Conservation (phyloP, 768 basidiomycete genomes). For the Hygrocybe punicea region DNA sequence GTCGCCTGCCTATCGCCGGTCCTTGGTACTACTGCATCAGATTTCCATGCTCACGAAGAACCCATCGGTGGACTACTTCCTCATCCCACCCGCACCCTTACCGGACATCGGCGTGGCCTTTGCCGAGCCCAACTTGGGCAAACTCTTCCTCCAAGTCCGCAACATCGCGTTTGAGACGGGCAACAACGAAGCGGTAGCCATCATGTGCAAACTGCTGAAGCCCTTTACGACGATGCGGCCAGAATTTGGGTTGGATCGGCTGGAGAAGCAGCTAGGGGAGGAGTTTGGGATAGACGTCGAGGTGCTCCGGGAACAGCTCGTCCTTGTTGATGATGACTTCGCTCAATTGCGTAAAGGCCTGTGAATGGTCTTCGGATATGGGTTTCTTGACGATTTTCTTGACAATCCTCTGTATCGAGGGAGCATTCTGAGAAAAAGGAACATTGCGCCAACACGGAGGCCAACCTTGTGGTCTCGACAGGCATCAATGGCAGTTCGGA, state of each 20-base stretch:
- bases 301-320: background rate
- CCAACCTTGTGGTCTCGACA: too few species aligned
- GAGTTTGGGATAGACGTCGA: background rate
- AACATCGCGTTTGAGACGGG: background rate
- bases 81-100: background rate
- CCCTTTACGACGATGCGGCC: background rate
- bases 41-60: background rate
- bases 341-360: too few species aligned
- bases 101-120: background rate
- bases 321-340: background rate
- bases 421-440: too few species aligned
- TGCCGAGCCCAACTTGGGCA: background rate
- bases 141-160: background rate
- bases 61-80: slow-evolving; percentile 1
- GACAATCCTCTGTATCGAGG: too few species aligned
- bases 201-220: background rate
- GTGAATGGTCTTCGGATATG: too few species aligned
- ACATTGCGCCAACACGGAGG: too few species aligned
- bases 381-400: too few species aligned
- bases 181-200: background rate
- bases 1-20: background rate
- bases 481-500: too few species aligned
- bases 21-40: background rate
- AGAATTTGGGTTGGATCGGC: background rate
- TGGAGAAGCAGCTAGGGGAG: background rate